Evolutionary conservation across 441 rosid species (phyloP).

Genomic region (Mallotus repandus): DNA sequence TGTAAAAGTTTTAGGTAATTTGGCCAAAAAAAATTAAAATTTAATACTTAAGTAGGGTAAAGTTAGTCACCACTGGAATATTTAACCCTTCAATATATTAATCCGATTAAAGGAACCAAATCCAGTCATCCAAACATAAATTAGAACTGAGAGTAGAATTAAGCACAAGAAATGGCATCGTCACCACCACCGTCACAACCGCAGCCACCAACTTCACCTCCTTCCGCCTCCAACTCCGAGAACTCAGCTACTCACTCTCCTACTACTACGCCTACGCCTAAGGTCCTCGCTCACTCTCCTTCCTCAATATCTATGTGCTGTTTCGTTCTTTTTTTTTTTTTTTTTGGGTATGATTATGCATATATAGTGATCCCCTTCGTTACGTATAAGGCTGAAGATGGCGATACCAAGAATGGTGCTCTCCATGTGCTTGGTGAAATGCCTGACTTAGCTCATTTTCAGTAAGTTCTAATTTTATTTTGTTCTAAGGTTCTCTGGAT

Average conservation of each 20-base stretch:
- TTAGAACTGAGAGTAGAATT: background rate
- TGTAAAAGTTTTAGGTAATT: too few species aligned
- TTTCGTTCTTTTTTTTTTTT: too few species aligned
- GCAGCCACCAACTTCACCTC: background rate
- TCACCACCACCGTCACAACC: background rate
- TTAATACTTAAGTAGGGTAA: too few species aligned
- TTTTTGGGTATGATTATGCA: background rate
- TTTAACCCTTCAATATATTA: too few species aligned
- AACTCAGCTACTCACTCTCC: background rate
- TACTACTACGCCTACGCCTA: background rate
- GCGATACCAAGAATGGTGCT: background rate
- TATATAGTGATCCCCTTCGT: background rate
- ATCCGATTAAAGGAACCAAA: too few species aligned
- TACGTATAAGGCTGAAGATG: conserved; percentile 11
- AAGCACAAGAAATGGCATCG: conserved; percentile 1
- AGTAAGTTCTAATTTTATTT: conserved; percentile 1
- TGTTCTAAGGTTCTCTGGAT: background rate
- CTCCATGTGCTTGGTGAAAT: background rate
- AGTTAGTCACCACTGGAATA: too few species aligned
- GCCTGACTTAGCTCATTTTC: conserved; percentile 8
- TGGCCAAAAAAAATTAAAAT: too few species aligned
- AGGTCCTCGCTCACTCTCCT: background rate
- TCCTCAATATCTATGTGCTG: background rate
- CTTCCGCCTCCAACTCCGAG: conserved; percentile 13
- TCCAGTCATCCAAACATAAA: too few species aligned